These are phyloP conservation scores for Taphrina wiesneri DNA, from an alignment of 1,139 yeast species.

Conservation along the genomic window DNA sequence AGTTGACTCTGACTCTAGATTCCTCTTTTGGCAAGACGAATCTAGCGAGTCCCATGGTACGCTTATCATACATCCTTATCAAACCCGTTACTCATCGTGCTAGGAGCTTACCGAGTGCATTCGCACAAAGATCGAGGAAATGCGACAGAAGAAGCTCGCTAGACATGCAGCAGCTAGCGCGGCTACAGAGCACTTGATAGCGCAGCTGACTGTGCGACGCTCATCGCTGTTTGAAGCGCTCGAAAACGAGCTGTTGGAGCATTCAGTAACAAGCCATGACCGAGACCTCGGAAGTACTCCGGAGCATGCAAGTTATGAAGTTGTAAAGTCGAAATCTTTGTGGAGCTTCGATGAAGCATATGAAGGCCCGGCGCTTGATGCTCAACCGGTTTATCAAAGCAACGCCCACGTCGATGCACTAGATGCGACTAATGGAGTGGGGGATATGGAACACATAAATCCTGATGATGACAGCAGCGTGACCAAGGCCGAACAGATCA, in stretches of 20 bases:
- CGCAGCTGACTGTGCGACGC: neutral
- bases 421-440: neutral
- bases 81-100: neutral
- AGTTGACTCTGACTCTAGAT: no score
- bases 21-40: no score
- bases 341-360: neutral
- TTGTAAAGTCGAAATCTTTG: neutral
- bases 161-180: neutral
- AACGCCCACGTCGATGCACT: neutral
- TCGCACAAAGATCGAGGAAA: constrained; percentile 11
- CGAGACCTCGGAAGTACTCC: neutral
- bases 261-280: neutral
- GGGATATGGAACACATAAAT: neutral
- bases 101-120: constrained; percentile 24
- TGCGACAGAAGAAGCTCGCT: constrained; percentile 12
- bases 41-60: no score
- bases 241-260: neutral
- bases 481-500: no score
- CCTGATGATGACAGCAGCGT: neutral
- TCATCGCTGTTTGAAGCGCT: neutral
- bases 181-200: neutral
- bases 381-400: neutral
- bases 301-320: neutral
- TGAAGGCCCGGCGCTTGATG: neutral
- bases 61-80: no score